Evolutionary conservation across 352 stramenopile species (phyloP), one percentile per base, ranked within the genome.

Genomic region (Globisporangium alternatum): DNA sequence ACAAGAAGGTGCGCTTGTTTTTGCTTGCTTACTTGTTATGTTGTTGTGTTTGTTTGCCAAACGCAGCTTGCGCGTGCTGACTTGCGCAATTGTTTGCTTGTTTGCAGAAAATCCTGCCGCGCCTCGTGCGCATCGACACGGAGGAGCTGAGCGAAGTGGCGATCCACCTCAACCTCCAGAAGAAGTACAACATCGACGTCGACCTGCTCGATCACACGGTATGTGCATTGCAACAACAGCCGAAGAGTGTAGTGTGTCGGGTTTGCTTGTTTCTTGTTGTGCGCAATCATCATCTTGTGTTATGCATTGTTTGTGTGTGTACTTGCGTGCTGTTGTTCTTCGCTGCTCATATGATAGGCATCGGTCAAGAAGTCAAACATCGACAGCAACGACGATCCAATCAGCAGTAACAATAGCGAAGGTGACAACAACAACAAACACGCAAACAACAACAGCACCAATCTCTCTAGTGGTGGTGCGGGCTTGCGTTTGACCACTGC

Each of bases 101-200:
- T 1, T 68, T 52, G 22, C 25, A 82, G 71, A 78, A 71, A 56
- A 60, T 64, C 2, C 66, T 92, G 28, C 81, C 81, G n/a, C 67
- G 75, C 28, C 65, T 89, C 33, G 71, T 86, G 59, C 74, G 79
- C 13, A 71, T 90, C 37, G 81, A 88, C 56, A 48, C 83, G 0
- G 76, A 92, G 7, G 81, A 88, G 58, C 70, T 92, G 8, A 76
- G 80, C 21, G 77, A 89, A 37, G 73, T 76, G 5, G 77, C 83
- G 21, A 85, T 75, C 22, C 68, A 69, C 22, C 66, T 86, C 13
- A 77, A 78, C 41, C 62, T 89, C 25, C 74, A 72, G 19, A 88
- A 89, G 58, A 75, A 81, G 28, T 89, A 89, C 44, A 78, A 73
- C n/a, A 61, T 89, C 44, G 80, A 92, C 25, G 74, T 89, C 2